These are phyloP conservation scores for Gaertneriomyces sp. DNA, from an alignment of 192 early-diverging fungal species.

Conservation along the genomic window DNA sequence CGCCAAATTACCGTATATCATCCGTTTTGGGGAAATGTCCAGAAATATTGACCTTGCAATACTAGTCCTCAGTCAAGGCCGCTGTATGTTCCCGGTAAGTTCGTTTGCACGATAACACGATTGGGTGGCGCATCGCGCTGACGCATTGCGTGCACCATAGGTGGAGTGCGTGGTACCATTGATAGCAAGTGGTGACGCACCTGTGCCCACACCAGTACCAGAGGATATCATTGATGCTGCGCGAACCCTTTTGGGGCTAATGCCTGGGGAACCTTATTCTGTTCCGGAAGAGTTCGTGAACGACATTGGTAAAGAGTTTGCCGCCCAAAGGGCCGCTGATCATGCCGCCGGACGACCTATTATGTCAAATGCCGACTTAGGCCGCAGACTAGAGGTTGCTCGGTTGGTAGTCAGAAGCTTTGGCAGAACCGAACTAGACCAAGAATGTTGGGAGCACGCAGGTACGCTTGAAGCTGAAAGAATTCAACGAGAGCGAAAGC, in stretches of 20 bases:
- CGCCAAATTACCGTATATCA: slow-evolving; percentile 33
- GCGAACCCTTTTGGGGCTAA: background rate
- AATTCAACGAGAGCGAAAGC: background rate
- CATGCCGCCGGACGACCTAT: background rate
- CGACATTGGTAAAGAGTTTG: slow-evolving; percentile 9
- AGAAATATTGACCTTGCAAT: slow-evolving; percentile 22
- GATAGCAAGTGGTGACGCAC: slow-evolving; percentile 3
- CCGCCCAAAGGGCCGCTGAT: slow-evolving; percentile 13
- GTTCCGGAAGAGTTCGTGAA: slow-evolving; percentile 11
- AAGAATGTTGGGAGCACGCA: slow-evolving; percentile 13
- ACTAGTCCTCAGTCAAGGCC: slow-evolving; percentile 31
- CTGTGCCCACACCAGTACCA: background rate
- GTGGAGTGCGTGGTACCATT: slow-evolving; percentile 20
- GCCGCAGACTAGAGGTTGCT: slow-evolving; percentile 19
- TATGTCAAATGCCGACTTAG: slow-evolving; percentile 1
- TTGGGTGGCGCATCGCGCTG: too few relatives aligned
- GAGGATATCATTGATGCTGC: background rate
- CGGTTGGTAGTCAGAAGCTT: slow-evolving; percentile 10
- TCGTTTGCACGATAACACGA: background rate
- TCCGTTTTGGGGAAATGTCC: slow-evolving; percentile 26
- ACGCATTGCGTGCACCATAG: background rate
- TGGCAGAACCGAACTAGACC: slow-evolving; percentile 3
- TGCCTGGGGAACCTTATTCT: slow-evolving; percentile 1
- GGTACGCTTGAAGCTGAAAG: slow-evolving; percentile 18
- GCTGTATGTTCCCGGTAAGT: slow-evolving; percentile 37